These are phyloP conservation scores for Leptographium radiaticola DNA, from an alignment of 2,329 filamentous ascomycete species.

Conservation along the genomic window DNA sequence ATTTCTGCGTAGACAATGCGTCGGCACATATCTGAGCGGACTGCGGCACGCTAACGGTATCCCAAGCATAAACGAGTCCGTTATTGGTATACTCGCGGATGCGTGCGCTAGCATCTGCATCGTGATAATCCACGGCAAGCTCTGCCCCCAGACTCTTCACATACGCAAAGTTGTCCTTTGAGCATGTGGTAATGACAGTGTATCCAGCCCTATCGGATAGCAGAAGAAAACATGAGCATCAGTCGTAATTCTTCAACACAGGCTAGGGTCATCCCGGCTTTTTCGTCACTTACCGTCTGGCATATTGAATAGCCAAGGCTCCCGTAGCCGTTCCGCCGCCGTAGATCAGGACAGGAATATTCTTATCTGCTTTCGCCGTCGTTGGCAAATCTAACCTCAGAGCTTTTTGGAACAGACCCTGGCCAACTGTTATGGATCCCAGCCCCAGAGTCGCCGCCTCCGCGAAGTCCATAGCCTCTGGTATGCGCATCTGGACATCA, in stretches of 20 bases:
- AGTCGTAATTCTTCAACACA: background rate
- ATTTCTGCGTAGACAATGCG: background rate
- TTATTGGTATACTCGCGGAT: slow-evolving; percentile 25
- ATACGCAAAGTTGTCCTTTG: slow-evolving; percentile 26
- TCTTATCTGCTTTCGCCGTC: background rate
- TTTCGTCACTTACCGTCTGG: background rate
- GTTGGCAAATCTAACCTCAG: slow-evolving; percentile 29
- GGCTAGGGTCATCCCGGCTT: background rate
- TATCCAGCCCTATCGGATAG: slow-evolving; percentile 18
- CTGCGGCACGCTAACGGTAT: slow-evolving; percentile 25
- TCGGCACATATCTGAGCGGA: slow-evolving; percentile 22
- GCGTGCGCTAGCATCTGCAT: slow-evolving; percentile 18
- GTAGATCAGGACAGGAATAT: slow-evolving; percentile 24
- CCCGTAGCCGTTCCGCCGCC: slow-evolving; percentile 31
- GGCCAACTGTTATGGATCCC: slow-evolving; percentile 36
- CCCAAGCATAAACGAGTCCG: slow-evolving; percentile 25
- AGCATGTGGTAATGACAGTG: slow-evolving; percentile 29
- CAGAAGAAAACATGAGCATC: background rate
- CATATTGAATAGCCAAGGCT: slow-evolving; percentile 26
- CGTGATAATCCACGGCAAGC: slow-evolving; percentile 30
- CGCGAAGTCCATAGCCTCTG: slow-evolving; percentile 33
- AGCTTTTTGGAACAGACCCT: slow-evolving; percentile 30
- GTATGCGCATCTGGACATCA: slow-evolving; percentile 28
- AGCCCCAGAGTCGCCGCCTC: slow-evolving; percentile 44
- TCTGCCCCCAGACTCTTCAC: slow-evolving; percentile 29